Base-by-base conservation (phyloP, 352 stramenopile species). In the Phytophthora sp. region DNA sequence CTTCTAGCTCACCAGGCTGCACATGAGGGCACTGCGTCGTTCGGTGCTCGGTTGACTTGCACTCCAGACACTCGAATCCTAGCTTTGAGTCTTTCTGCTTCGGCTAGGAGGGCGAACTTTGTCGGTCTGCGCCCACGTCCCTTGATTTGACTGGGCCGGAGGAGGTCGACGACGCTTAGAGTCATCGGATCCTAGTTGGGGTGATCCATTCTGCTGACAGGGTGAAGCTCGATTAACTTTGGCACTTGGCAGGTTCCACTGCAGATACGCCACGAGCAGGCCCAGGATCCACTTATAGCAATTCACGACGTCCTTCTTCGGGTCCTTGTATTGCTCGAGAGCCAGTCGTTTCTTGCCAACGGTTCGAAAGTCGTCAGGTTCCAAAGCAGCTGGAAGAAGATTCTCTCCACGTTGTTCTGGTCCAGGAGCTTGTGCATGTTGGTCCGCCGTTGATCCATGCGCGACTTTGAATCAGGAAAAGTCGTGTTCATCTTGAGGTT, bases 381-480 rank as follows among this genome's bases (percentile, higher is more conserved):
- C 46, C 29, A 41, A 29, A 41, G 27, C 29, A 18, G 41, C 21
- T 53, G 24, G 15, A 53, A 38, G 24, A 38, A 38, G 7, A 39
- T 56, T 6, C 30, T 60, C 52, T 33, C 41, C 12, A 38, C n/a
- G n/a, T 62, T 66, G 7, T 58, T 26, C n/a, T 58, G 4, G 18
- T 58, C 36, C 23, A 66, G 27, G 7, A 66, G 53, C 6, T 16
- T 38, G 11, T 66, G 35, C 33, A 66, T 50, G 24, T 66, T 47
- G 12, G 39, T 21, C 5, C 35, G 45, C 2, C 57, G 45, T 7
- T 53, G 35, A 12, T 26, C 13, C 56, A 63, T 50, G 11, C 56
- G 30, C 2, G 44, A 56, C 8, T 24, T 36, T 5, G 57, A n/a
- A 20, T 66, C 57, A 7, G 49, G 47, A 2, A 47, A 23, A 13